A percentile compares a stretch with the other conserved stretches of the same genome.
Evolutionary conservation across 31 red algal genomes (phyloP).

Genomic region (Asparagopsis taxiformis): DNA sequence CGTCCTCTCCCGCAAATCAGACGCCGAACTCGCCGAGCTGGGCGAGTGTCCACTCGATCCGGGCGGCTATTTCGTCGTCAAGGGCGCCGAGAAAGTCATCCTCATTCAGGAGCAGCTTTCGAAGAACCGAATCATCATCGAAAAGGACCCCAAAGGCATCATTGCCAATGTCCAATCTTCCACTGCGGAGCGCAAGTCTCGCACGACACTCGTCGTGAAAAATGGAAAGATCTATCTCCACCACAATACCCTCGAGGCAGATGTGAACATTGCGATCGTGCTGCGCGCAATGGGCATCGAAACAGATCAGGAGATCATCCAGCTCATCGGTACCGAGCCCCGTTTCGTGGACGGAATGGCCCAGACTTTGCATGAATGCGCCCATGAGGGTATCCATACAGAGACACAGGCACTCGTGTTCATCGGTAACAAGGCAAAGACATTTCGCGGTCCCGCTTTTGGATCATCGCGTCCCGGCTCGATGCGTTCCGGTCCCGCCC

Average conservation of each 20-base stretch:
- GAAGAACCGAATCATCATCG: slow-evolving; percentile 97
- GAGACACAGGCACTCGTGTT: slow-evolving; percentile 61
- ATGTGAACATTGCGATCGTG: slow-evolving; percentile 85
- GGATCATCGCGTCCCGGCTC: slow-evolving; percentile 12
- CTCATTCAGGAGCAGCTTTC: slow-evolving; percentile 97
- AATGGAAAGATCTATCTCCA: slow-evolving; percentile 77
- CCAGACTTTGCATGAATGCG: slow-evolving; percentile 80
- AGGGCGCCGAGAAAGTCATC: slow-evolving; percentile 94
- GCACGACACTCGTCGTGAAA: slow-evolving; percentile 73
- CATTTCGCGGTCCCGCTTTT: slow-evolving; percentile 22
- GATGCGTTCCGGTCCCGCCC: slow-evolving; percentile 24
- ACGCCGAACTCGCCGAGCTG: slow-evolving; percentile 68
- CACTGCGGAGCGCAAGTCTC: slow-evolving; percentile 85
- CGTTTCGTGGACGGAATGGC: slow-evolving; percentile 73
- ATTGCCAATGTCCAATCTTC: slow-evolving; percentile 88
- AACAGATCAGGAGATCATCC: slow-evolving; percentile 84
- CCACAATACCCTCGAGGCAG: slow-evolving; percentile 93
- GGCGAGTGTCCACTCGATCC: slow-evolving; percentile 98
- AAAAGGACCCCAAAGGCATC: slow-evolving; percentile 86
- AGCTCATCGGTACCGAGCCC: slow-evolving; percentile 78
- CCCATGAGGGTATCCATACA: slow-evolving; percentile 69
- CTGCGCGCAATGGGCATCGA: slow-evolving; percentile 91
- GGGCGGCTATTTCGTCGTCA: slow-evolving; percentile 96
- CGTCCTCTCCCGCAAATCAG: slow-evolving; percentile 50
- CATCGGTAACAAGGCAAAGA: slow-evolving; percentile 69